phyloP scores from a whole-genome alignment of 1,139 yeast species.

The Lodderomyces pseudojiufengensis region DNA sequence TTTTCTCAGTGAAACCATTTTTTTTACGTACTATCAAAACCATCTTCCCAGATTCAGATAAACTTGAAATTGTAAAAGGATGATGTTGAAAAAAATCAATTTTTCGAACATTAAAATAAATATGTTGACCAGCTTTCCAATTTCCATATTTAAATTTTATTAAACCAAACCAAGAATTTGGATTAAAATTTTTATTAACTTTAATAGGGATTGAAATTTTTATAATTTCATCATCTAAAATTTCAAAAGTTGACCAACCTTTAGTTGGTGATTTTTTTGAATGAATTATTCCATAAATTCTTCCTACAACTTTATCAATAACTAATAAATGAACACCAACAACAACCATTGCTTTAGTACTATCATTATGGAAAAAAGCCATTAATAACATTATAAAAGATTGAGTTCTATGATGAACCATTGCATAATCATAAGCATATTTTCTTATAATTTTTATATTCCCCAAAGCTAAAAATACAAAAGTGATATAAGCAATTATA shows the following conservation, averaged over 20 bases:
- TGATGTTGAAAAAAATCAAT: constrained; percentile 40
- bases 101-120: constrained; percentile 36
- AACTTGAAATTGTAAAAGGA: constrained; percentile 46
- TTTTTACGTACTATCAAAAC: constrained; percentile 36
- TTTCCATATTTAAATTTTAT: constrained; percentile 36
- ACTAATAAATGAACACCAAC: constrained; percentile 46
- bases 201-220: constrained; percentile 35
- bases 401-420: constrained; percentile 41
- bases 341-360: constrained; percentile 32
- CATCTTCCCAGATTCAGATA: constrained; percentile 36
- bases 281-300: constrained; percentile 31
- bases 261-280: constrained; percentile 36
- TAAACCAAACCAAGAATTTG: constrained; percentile 26
- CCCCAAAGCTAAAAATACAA: constrained; percentile 36
- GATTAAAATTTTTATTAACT: constrained; percentile 15
- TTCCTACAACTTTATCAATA: constrained; percentile 36
- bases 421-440: constrained; percentile 42
- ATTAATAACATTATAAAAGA: constrained; percentile 44
- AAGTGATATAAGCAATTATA: constrained; percentile 40
- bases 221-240: constrained; percentile 42
- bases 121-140: constrained; percentile 51
- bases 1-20: constrained; percentile 42
- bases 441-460: constrained; percentile 36
- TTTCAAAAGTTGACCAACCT: constrained; percentile 36
- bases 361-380: constrained; percentile 40